phyloP scores from a whole-genome alignment of 2,329 filamentous ascomycete species.

The Tolypocladium guangdongense region DNA sequence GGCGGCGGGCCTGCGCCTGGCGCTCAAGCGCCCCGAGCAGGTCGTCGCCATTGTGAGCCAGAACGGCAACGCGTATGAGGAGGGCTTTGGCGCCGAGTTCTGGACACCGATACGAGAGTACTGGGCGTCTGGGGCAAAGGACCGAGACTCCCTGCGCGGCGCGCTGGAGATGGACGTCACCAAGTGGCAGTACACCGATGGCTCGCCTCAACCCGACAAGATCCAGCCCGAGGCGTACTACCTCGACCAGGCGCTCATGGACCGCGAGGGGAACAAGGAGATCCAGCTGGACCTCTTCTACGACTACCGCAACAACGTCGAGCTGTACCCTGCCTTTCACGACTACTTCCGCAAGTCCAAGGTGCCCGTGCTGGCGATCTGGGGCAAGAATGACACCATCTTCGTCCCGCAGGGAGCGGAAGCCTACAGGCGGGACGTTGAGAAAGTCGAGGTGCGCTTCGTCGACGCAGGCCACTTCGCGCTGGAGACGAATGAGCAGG shows the following conservation, averaged over 20 bases:
- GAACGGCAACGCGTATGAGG: slow-evolving; percentile 50
- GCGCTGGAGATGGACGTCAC: slow-evolving; percentile 26
- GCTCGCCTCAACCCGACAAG: slow-evolving; percentile 18
- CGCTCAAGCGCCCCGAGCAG: slow-evolving; percentile 33
- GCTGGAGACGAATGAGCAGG: slow-evolving; percentile 18
- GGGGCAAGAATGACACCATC: slow-evolving; percentile 46
- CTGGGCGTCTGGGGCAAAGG: slow-evolving; percentile 28
- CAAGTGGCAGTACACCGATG: slow-evolving; percentile 32
- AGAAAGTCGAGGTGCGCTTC: slow-evolving; percentile 34
- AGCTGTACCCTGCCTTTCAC: slow-evolving; percentile 43
- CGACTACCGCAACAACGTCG: slow-evolving; percentile 45
- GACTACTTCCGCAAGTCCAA: slow-evolving; percentile 38
- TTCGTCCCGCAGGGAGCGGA: slow-evolving; percentile 41
- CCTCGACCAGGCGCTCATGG: slow-evolving; percentile 41
- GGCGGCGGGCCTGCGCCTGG: slow-evolving; percentile 41
- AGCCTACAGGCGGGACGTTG: slow-evolving; percentile 39
- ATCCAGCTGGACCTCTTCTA: slow-evolving; percentile 46
- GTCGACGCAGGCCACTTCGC: slow-evolving; percentile 49
- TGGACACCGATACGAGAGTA: slow-evolving; percentile 36
- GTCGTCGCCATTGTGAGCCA: slow-evolving; percentile 45
- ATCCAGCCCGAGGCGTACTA: slow-evolving; percentile 34
- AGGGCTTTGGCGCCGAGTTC: slow-evolving; percentile 38
- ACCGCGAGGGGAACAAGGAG: slow-evolving; percentile 36
- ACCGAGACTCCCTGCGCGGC: slow-evolving; percentile 23
- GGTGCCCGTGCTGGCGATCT: slow-evolving; percentile 44